A percentile compares a stretch with the other conserved stretches of the same genome.
Evolutionary conservation across 2,329 filamentous ascomycete genomes (phyloP).

Genomic region (Aspergillus japonicus): DNA sequence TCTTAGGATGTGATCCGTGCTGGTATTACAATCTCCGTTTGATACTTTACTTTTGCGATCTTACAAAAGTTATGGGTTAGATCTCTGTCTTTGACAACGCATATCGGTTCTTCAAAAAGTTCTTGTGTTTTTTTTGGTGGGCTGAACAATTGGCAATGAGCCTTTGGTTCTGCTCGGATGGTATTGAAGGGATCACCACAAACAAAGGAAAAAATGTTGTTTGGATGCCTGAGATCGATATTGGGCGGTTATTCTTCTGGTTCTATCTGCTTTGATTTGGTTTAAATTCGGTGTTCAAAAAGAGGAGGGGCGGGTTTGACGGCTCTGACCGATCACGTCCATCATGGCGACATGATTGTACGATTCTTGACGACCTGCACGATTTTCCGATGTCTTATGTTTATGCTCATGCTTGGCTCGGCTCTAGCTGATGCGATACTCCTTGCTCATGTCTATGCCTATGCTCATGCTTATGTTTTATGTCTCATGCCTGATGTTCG

Average conservation of each 20-base stretch:
- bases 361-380: slow-evolving; percentile 28
- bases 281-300: slow-evolving; percentile 15
- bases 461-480: slow-evolving; percentile 14
- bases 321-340: slow-evolving; percentile 25
- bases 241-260: slow-evolving; percentile 8
- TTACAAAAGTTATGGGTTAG: slow-evolving; percentile 1
- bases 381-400: slow-evolving; percentile 18
- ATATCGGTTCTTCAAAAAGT: slow-evolving; percentile 8
- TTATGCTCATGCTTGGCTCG: slow-evolving; percentile 9
- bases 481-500: slow-evolving; percentile 10
- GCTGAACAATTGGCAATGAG: slow-evolving; percentile 12
- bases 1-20: neutral
- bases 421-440: no score
- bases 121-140: slow-evolving; percentile 13
- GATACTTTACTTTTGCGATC: neutral
- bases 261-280: slow-evolving; percentile 21
- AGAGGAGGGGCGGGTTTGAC: slow-evolving; percentile 19
- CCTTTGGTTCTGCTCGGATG: slow-evolving; percentile 10
- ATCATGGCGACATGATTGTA: slow-evolving; percentile 29
- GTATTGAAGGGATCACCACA: slow-evolving; percentile 17
- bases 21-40: neutral
- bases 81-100: neutral
- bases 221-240: neutral
- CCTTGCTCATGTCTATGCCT: neutral
- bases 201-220: slow-evolving; percentile 11